Percentiles rank a stretch among this genome's conserved stretches.
Conservation (phyloP, 257 asterid genomes). For the Forsythia suspensa region DNA sequence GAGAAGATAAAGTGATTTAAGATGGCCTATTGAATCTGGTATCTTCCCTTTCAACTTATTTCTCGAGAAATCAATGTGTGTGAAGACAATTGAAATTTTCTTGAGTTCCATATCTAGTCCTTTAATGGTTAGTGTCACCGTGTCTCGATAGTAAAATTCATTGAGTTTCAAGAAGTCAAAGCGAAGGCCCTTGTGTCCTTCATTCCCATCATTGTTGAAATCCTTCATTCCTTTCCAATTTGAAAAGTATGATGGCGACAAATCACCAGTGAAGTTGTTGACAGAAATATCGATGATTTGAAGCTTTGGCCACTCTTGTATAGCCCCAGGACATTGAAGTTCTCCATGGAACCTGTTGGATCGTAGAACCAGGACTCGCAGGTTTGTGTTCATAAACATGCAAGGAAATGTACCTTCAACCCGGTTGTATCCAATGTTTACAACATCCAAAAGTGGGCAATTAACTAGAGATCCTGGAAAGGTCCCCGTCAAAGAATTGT, state of each 20-base stretch:
- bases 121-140: conserved; percentile 42
- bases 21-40: conserved; percentile 30
- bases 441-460: conserved; percentile 35
- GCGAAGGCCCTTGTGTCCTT: conserved; percentile 25
- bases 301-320: conserved; percentile 52
- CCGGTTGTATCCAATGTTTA: conserved; percentile 44
- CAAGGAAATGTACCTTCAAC: conserved; percentile 30
- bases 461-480: conserved; percentile 48
- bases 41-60: conserved; percentile 40
- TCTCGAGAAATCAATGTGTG: conserved; percentile 48
- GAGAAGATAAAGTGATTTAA: conserved; percentile 31
- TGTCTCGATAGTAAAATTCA: conserved; percentile 36
- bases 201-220: conserved; percentile 16
- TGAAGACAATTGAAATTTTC: conserved; percentile 45
- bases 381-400: conserved; percentile 29
- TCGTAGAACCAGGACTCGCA: conserved; percentile 56
- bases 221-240: conserved; percentile 47
- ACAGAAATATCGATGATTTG: conserved; percentile 62
- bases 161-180: neutral
- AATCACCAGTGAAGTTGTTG: conserved; percentile 50
- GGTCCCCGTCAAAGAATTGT: conserved; percentile 37
- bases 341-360: conserved; percentile 55
- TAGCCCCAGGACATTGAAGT: conserved; percentile 23
- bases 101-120: conserved; percentile 33
- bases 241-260: conserved; percentile 32